Evolutionary conservation across 345 rosid species (phyloP), one percentile per base, ranked within the genome.

Genomic region (Tarenaya hassleriana): DNA sequence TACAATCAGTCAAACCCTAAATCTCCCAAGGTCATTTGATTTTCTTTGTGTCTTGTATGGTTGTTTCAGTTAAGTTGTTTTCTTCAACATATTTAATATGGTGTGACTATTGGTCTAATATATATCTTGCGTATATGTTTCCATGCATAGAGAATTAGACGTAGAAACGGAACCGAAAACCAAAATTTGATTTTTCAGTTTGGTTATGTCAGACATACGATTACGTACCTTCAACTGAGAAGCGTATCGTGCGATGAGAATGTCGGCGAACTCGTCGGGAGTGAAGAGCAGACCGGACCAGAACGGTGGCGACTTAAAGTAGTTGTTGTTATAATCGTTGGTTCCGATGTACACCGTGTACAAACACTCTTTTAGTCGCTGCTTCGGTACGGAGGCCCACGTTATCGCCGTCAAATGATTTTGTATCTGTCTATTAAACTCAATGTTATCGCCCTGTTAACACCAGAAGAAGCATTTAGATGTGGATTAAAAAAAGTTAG

Each of bases 311-410:
- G 74, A 77, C 68, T 58, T 37, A 66, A 76, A 79, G 57, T 76
- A 79, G 38, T 79, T 71, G 67, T 72, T 74, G 39, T 74, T 61
- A 59, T 76, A 76, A 37, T 79, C 85, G 27, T 76, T 74, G 63
- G 47, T 69, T 46, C 85, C 82, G 16, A 74, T 79, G 16, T 69
- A 61, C 7, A 76, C 64, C 5, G 82, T 65, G 60, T 76, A 74
- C 20, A 76, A 33, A 63, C 86, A 80, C 42, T 72, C 62, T 10
- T 58, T 67, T 27, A 80, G 46, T 44, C 60, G 52, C 10, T 60
- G 34, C 14, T 17, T 16, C 19, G 70, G 39, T 34, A 71, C 72
- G 2, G 60, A 27, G 2, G 52, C 52, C 42, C 53, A 41, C 18
- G 8, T 56, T 14, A 70, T 55, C 13, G 69, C 71, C 13, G 0